phyloP scores from a whole-genome alignment of 73 alveolate species.

The Symbiodinium pilosum region DNA sequence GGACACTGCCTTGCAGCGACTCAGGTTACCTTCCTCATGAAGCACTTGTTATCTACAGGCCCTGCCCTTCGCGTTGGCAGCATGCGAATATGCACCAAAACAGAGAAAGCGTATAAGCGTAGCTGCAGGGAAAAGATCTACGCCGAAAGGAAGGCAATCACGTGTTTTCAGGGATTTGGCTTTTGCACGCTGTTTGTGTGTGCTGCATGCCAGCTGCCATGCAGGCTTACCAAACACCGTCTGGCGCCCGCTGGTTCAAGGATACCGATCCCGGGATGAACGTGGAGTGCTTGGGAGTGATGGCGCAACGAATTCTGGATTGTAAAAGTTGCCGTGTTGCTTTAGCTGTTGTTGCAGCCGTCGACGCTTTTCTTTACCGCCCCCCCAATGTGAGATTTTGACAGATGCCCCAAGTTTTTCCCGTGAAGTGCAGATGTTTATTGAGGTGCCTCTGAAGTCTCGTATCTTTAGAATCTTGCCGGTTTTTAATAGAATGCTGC shows the following conservation, averaged over 20 bases:
- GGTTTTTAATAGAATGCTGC: no score
- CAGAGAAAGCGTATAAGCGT: not conserved
- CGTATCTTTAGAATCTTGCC: no score
- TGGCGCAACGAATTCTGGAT: not conserved
- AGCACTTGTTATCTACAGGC: constrained; percentile 60
- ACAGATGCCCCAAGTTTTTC: no score
- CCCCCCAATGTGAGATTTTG: no score
- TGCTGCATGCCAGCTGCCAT: not conserved
- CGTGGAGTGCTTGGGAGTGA: not conserved
- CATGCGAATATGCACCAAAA: not conserved
- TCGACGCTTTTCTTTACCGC: no score
- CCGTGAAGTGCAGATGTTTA: no score
- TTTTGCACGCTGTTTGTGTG: no score
- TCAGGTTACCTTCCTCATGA: constrained; percentile 68
- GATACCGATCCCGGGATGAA: not conserved
- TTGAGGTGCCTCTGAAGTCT: no score
- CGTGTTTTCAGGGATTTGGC: no score
- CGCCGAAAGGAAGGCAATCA: constrained; percentile 57
- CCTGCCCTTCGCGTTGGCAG: not conserved
- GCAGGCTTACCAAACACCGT: constrained; percentile 68
- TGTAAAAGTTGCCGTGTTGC: no score
- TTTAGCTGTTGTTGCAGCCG: no score
- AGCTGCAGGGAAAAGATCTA: constrained; percentile 50
- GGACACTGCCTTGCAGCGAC: not conserved
- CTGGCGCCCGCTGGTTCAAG: constrained; percentile 79